Percentiles rank a stretch among this genome's conserved stretches.
Conservation (phyloP, 1,284 basidiomycete species). For the Xerocomus cyaneibrunnescens region DNA sequence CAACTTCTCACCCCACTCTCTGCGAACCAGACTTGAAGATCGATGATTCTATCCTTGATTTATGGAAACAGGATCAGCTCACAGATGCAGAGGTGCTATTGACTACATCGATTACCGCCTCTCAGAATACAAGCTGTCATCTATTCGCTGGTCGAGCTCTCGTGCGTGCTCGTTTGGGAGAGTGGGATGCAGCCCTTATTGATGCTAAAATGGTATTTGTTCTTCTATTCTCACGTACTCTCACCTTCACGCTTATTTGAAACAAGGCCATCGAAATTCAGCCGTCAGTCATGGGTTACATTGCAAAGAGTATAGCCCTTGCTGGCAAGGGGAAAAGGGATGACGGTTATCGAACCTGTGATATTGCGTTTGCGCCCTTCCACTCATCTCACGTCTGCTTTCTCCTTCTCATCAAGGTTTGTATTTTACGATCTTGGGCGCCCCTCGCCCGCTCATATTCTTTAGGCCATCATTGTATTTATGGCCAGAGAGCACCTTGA, state of each 20-base stretch:
- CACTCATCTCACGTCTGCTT: not conserved
- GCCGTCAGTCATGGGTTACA: not conserved
- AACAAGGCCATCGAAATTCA: not conserved
- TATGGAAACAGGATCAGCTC: not conserved
- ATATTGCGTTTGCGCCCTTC: not conserved
- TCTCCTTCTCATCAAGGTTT: not conserved
- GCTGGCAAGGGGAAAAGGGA: not conserved
- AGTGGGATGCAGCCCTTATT: not conserved
- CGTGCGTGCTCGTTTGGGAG: not conserved
- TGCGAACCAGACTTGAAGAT: not conserved
- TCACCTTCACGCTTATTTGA: not conserved
- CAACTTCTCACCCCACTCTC: not conserved
- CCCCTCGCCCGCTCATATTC: not conserved
- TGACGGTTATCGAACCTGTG: not conserved
- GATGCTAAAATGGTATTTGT: not conserved
- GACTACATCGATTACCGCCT: not conserved
- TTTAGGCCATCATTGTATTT: no score
- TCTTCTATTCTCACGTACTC: not conserved
- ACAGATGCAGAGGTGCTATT: not conserved
- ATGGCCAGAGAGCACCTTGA: no score
- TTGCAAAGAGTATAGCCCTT: not conserved
- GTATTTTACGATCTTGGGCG: not conserved
- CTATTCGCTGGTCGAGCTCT: not conserved
- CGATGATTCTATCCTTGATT: not conserved
- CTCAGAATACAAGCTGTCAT: not conserved